Evolutionary conservation across 1,284 basidiomycete species (phyloP), one percentile per base, ranked within the genome.

Genomic region (Cutaneotrichosporon sp.): DNA sequence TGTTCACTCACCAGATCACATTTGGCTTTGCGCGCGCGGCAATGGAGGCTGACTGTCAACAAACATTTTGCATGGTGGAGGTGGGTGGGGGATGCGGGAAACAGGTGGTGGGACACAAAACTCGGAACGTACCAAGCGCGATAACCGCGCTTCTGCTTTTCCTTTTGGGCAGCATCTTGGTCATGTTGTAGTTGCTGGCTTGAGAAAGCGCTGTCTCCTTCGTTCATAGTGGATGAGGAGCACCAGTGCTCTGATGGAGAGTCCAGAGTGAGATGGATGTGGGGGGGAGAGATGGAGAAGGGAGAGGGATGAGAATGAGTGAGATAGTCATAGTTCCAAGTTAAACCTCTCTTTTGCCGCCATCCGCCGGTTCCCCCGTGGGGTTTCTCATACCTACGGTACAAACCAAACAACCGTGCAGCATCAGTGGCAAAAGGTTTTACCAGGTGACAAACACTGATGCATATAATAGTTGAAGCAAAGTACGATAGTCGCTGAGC

Each of bases 11-110:
- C 76, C 13, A 78, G 68, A 64, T 78, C 75, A 38, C 76, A 78
- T 50, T 75, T 75, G 13, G 76, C 76, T 64, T 77, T 77, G 10
- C 76, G 69, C 18, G 70, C 69, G 22, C 77, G 70, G 60, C 76
- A 77, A 42, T 77, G 76, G 8, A 77, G 69, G 58, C 75, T 77
- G 31, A 60, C 34, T 4, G 7, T 14, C n/a, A 60, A 63, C 59
- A 63, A 63, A 38, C 40, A 16, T 6, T 16, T 16, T n/a, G 30
- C 46, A n/a, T 34, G 31, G 30, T 36, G 14, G 32, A 11, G 14
- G 14, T 14, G 36, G 34, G 42, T 11, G 13, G 11, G 31, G 46
- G 31, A 50, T 57, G 56, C 26, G 40, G 26, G 26, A 46, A 9
- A 11, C 34, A 13, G 42, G 13, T 10, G 31, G 36, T n/a, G 36